Evolutionary conservation across 495 filamentous ascomycete species (phyloP), one percentile per base, ranked within the genome.

Genomic region (Extremus antarcticus): DNA sequence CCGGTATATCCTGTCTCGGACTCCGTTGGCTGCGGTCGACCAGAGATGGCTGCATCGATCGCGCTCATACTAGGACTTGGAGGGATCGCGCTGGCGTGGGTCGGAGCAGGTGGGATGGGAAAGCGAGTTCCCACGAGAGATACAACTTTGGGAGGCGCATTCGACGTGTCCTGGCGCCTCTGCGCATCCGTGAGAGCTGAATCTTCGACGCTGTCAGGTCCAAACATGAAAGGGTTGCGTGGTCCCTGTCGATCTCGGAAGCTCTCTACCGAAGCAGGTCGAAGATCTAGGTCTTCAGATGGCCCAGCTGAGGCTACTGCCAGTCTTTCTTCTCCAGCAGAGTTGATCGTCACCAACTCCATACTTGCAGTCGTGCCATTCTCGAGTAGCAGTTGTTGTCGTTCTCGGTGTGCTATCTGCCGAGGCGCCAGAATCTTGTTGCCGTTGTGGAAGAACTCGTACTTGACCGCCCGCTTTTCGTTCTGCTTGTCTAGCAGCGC

Each of bases 401-500:
- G 74, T 56, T 84, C 78, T 47, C 82, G 83, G 63, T 94, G 79
- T 38, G 88, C 88, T 43, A 95, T 77, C 68, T 94, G 88, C 63
- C 88, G 83, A 43, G 88, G 85, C 3, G 89, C 83, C 0, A 88
- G 89, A 23, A 96, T 77, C 69, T 94, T 94, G 66, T 97, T 96
- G 23, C 80, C 83, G 29, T 76, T 78, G 83, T 88, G 94, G 47
- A 95, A 73, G 85, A 90, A 98, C 0, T 81, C 82, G 64, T 94
- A 83, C 58, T 87, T 90, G 64, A 87, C 83, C 13, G 84, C 80
- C 39, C 76, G 78, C 66, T 89, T 90, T 23, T 79, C 75, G 64
- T 96, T 98, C 61, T 95, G 88, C 66, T 85, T 88, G 70, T 98
- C 92, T 13, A 98, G 72, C 0, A 97, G 74, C 63, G 84, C 85